Base-by-base conservation (phyloP, 352 stramenopile species). In the Globisporangium emineosum region DNA sequence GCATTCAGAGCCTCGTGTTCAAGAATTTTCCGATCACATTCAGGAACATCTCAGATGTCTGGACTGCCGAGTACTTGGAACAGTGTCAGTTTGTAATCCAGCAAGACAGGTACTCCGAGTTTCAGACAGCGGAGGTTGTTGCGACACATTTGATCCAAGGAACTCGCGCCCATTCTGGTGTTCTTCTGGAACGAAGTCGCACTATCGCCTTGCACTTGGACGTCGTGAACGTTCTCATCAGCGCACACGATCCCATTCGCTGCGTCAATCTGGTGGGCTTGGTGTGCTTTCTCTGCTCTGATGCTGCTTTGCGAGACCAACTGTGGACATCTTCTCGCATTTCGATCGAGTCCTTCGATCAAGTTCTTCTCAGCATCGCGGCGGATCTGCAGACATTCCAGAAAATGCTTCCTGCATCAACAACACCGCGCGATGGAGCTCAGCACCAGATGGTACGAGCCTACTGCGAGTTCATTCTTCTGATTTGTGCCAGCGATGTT, bases 391-490 rank as follows among this genome's bases (percentile, higher is more conserved):
- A 23, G 9, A 19, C 33, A 1, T 21, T 64, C 3, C 15, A 17
- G 6, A 7, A 27, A 25, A 7, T 15, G 1, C 10, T 47, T 7
- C 6, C 7, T 12, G 0, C 10, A 19, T n/a, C 49, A 29, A 54
- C 0, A 10, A 4, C 35, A 21, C 27, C 3, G 1, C n/a, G 9
- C 21, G 29, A 60, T 5, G 37, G 19, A 21, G 37, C 10, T 0
- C 42, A 40, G 13, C 15, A n/a, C 37, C 37, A 63, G 23, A 62
- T 40, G 29, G 21, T 64, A 5, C 47, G 49, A 23, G 52, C 42
- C 35, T 64, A 64, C 40, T 68, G 63, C 15, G 25, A 49, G n/a
- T 68, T 68, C 27, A n/a, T 68, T 7, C 8, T 52, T 9, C 21
- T 50, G 7, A 55, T 68, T 5, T 64, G 56, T 19, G 43, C 63